Evolutionary conservation across 2,329 filamentous ascomycete species (phyloP).

Genomic region (Graphium sp.): DNA sequence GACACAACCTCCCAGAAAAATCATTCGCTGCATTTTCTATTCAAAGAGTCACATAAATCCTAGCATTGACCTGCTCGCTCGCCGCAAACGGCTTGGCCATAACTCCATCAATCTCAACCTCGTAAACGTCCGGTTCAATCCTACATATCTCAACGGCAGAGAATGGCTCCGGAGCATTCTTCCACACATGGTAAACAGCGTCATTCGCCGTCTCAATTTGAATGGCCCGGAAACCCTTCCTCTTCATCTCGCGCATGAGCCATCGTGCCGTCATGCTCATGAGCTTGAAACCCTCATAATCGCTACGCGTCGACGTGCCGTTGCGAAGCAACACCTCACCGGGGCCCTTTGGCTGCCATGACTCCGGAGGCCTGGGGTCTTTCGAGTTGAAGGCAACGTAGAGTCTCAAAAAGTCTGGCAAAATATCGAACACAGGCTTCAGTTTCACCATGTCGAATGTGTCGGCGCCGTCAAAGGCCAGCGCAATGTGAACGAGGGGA

Average conservation of each 20-base stretch:
- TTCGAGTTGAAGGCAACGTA: conserved; percentile 3
- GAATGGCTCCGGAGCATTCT: conserved; percentile 10
- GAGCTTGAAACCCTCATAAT: conserved; percentile 11
- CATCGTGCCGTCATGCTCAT: conserved; percentile 10
- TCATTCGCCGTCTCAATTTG: conserved; percentile 11
- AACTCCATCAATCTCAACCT: conserved; percentile 5
- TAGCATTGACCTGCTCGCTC: conserved; percentile 5
- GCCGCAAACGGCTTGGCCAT: conserved; percentile 5
- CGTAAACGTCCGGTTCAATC: conserved; percentile 5
- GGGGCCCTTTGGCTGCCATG: conserved; percentile 10
- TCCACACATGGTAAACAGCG: conserved; percentile 11
- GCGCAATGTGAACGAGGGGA: conserved; percentile 12
- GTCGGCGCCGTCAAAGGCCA: conserved; percentile 11
- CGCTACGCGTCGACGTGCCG: conserved; percentile 11
- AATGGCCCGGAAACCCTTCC: conserved; percentile 10
- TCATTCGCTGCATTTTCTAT: no score
- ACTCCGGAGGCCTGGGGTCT: conserved; percentile 10
- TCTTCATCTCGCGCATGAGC: conserved; percentile 9
- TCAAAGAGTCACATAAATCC: conserved; percentile 6
- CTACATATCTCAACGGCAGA: conserved; percentile 5
- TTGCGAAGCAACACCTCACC: conserved; percentile 11
- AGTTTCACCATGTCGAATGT: conserved; percentile 6
- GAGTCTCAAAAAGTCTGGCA: conserved; percentile 4
- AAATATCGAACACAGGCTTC: not conserved
- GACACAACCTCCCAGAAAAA: no score